phyloP scores from a whole-genome alignment of 2,329 filamentous ascomycete species.

The Colletotrichum shisoi region DNA sequence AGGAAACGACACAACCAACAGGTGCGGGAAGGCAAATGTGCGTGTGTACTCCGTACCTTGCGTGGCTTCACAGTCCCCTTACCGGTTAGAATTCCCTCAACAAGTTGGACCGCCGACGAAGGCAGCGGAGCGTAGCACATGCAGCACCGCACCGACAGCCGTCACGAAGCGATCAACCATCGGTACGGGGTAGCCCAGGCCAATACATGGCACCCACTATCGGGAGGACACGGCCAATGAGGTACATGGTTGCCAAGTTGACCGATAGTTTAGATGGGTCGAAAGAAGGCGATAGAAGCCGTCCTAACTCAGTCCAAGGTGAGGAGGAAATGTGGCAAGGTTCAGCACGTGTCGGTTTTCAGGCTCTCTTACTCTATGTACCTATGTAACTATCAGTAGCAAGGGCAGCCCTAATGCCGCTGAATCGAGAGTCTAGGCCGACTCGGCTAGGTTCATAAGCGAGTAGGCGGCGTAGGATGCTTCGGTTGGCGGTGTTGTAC shows the following conservation, averaged over 20 bases:
- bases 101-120: constrained; percentile 28
- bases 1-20: constrained; percentile 18
- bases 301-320: constrained; percentile 11
- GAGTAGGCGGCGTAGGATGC: constrained; percentile 30
- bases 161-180: constrained; percentile 30
- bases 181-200: constrained; percentile 26
- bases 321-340: constrained; percentile 18
- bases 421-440: constrained; percentile 10
- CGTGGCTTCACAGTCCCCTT: constrained; percentile 33
- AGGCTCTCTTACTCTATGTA: not conserved
- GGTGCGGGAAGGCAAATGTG: constrained; percentile 9
- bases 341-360: constrained; percentile 8
- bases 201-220: constrained; percentile 24
- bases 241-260: constrained; percentile 19
- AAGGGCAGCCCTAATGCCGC: constrained; percentile 19
- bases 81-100: constrained; percentile 34
- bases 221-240: constrained; percentile 24
- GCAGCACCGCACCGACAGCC: constrained; percentile 34
- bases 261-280: constrained; percentile 32
- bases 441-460: constrained; percentile 21
- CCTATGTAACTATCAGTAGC: constrained; percentile 17
- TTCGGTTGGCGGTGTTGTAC: constrained; percentile 13
- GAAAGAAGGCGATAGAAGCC: constrained; percentile 36
- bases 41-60: constrained; percentile 26
- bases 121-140: constrained; percentile 33